Percentiles rank a stretch among this genome's conserved stretches.
phyloP scores from a whole-genome alignment of 2,329 filamentous ascomycete species.

The Calonectria fujianensis region DNA sequence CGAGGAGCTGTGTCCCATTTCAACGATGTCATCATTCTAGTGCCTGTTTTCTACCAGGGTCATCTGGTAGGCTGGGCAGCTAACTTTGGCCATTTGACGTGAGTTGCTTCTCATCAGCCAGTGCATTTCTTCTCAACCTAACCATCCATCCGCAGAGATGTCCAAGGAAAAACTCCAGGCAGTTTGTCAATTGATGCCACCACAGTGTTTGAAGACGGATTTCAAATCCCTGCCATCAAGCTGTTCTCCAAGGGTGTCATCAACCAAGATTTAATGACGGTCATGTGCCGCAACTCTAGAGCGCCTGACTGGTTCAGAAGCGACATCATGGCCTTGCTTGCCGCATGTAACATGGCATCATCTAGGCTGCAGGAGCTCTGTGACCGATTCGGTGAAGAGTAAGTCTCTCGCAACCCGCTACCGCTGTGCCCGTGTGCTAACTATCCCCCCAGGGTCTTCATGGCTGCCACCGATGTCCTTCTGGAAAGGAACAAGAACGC shows the following conservation, averaged over 20 bases:
- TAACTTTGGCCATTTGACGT: constrained; percentile 20
- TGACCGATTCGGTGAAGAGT: constrained; percentile 1
- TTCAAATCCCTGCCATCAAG: constrained; percentile 13
- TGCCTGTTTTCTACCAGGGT: not conserved
- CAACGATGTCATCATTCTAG: constrained; percentile 7
- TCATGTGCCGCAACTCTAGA: constrained; percentile 16
- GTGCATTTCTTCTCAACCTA: not conserved
- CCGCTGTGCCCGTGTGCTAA: not conserved
- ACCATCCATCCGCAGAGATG: not conserved
- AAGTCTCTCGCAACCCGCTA: not conserved
- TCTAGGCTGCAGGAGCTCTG: not conserved
- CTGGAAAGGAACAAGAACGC: not conserved
- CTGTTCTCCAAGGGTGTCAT: not conserved
- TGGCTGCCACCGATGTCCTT: not conserved
- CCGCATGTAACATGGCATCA: not conserved
- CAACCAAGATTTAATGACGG: not conserved
- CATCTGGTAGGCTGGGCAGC: constrained; percentile 3
- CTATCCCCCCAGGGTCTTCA: not conserved
- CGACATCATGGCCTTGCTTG: not conserved
- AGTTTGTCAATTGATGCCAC: constrained; percentile 12
- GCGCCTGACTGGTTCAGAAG: constrained; percentile 6
- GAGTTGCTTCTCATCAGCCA: not conserved
- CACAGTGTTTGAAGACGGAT: not conserved
- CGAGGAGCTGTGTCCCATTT: not conserved
- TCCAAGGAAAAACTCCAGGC: not conserved